Evolutionary conservation across 2,329 filamentous ascomycete genomes (phyloP).

Genomic region (Cladosporium cucumerinum): DNA sequence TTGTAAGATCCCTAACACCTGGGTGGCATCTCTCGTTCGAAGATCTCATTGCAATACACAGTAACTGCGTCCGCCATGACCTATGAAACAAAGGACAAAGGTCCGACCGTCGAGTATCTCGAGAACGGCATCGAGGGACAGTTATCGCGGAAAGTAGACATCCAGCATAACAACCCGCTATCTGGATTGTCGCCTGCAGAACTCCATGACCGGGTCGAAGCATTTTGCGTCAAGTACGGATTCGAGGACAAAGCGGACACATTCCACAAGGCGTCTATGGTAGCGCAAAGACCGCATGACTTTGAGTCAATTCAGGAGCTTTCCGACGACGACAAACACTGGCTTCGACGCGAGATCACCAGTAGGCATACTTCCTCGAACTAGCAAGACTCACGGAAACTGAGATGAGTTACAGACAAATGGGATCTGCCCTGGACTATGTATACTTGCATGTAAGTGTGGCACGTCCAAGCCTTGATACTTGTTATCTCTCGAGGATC

Average conservation of each 20-base stretch:
- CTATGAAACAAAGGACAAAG: conserved; percentile 11
- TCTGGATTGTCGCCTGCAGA: conserved; percentile 14
- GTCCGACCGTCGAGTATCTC: conserved; percentile 17
- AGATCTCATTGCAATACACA: not conserved
- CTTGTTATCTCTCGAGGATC: not conserved
- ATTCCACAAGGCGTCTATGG: conserved; percentile 50
- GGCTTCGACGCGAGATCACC: conserved; percentile 44
- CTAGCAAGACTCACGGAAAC: not conserved
- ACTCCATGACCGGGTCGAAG: conserved; percentile 16
- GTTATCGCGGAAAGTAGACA: conserved; percentile 8
- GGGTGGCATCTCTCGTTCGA: not conserved
- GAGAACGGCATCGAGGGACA: conserved; percentile 14
- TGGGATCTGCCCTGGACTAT: conserved; percentile 50
- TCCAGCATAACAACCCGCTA: conserved; percentile 17
- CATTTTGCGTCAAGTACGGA: conserved; percentile 19
- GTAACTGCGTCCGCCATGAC: not conserved
- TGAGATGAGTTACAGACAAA: conserved; percentile 32
- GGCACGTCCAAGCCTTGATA: not conserved
- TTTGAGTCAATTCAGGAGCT: conserved; percentile 46
- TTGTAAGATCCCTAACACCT: not conserved
- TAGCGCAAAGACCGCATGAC: conserved; percentile 47
- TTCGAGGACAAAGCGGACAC: conserved; percentile 31
- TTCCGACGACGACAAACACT: conserved; percentile 41
- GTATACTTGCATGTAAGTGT: conserved; percentile 45
- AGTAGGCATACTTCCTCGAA: conserved; percentile 27